Evolutionary conservation across 2,329 filamentous ascomycete species (phyloP).

Genomic region (Samsoniella hepiali): DNA sequence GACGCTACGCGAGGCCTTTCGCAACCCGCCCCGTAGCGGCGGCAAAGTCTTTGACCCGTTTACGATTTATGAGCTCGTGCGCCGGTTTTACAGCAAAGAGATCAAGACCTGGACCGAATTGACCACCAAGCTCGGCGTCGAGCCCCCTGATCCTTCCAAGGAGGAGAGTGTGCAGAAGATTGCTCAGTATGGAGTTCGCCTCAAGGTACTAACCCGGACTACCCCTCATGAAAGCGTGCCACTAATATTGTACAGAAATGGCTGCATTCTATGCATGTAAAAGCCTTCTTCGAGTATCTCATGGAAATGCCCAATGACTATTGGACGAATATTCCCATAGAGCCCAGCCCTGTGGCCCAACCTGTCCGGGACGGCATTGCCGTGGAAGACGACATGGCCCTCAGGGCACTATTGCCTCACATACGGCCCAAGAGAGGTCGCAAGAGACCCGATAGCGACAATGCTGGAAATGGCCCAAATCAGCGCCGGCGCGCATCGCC

Average conservation of each 20-base stretch:
- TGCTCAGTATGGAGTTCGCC: conserved; percentile 86
- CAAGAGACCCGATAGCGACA: conserved; percentile 62
- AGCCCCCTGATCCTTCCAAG: conserved; percentile 75
- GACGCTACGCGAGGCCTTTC: conserved; percentile 72
- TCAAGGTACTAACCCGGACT: conserved; percentile 62
- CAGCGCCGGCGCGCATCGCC: conserved; percentile 63
- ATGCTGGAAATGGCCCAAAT: conserved; percentile 45
- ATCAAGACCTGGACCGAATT: conserved; percentile 92
- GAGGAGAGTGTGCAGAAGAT: conserved; percentile 90
- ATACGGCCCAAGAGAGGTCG: conserved; percentile 61
- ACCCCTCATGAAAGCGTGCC: conserved; percentile 9
- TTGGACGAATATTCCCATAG: conserved; percentile 70
- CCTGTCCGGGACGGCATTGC: conserved; percentile 75
- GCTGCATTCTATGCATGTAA: conserved; percentile 96
- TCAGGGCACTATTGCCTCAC: conserved; percentile 79
- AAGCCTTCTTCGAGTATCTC: conserved; percentile 91
- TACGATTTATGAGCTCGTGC: conserved; percentile 72
- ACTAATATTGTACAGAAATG: conserved; percentile 60
- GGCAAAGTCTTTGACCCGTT: conserved; percentile 82
- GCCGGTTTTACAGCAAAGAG: conserved; percentile 73
- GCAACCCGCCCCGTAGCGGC: conserved; percentile 78
- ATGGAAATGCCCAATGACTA: conserved; percentile 75
- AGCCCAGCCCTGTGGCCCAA: conserved; percentile 59
- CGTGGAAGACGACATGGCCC: conserved; percentile 82
- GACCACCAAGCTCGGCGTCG: conserved; percentile 82